Evolutionary conservation across 495 filamentous ascomycete species (phyloP).

Genomic region (Darksidea phi): DNA sequence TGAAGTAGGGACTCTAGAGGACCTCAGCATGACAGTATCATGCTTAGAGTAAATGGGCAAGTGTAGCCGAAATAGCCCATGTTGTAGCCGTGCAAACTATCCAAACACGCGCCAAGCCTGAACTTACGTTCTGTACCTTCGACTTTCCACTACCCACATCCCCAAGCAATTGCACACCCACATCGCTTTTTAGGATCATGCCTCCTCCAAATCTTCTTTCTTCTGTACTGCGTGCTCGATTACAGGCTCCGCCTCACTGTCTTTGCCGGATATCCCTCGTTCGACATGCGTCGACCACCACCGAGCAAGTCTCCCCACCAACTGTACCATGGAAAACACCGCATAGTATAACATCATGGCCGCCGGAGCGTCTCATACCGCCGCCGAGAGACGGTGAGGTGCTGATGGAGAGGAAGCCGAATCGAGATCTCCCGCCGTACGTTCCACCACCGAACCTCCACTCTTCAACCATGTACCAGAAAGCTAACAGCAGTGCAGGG

Average conservation of each 20-base stretch:
- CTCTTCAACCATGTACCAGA: not conserved
- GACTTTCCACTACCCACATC: too few relatives aligned
- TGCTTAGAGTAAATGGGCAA: too few relatives aligned
- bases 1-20: too few relatives aligned
- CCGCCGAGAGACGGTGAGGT: conserved; percentile 30
- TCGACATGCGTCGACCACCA: conserved; percentile 10
- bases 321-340: conserved; percentile 34
- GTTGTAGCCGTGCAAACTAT: too few relatives aligned
- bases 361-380: conserved; percentile 29
- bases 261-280: conserved; percentile 10
- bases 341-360: conserved; percentile 34
- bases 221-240: conserved; percentile 8
- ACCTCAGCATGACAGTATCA: too few relatives aligned
- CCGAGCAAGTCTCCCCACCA: conserved; percentile 4
- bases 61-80: too few relatives aligned
- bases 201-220: conserved; percentile 3
- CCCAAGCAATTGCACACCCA: too few relatives aligned
- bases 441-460: not conserved
- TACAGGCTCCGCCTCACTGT: conserved; percentile 4
- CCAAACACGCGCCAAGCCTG: too few relatives aligned
- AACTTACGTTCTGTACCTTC: too few relatives aligned
- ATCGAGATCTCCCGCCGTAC: conserved; percentile 30
- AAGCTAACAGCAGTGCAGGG: conserved; percentile 3
- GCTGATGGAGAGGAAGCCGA: conserved; percentile 24
- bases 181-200: not conserved